Conservation (phyloP, 371 early-diverging fungal genomes). For the Mortierella sp. region DNA sequence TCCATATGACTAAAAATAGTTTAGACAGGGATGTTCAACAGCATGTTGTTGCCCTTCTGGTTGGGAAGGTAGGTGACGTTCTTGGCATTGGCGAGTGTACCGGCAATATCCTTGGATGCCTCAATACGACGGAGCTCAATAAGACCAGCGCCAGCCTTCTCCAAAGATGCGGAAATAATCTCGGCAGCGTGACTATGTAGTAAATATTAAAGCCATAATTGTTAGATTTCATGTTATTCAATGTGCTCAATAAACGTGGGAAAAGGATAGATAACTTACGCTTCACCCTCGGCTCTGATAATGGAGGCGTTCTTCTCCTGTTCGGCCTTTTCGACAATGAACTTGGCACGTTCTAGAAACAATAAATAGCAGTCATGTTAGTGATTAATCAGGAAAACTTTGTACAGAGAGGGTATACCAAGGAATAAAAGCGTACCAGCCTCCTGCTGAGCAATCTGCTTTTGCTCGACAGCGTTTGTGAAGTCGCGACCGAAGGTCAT, state of each 20-base stretch:
- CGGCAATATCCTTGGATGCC: slow-evolving; percentile 96
- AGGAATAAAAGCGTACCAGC: slow-evolving; percentile 77
- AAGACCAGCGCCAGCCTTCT: slow-evolving; percentile 93
- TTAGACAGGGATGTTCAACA: slow-evolving; percentile 58
- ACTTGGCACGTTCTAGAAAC: slow-evolving; percentile 52
- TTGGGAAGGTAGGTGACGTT: slow-evolving; percentile 96
- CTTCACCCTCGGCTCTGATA: slow-evolving; percentile 99
- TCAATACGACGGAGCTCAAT: slow-evolving; percentile 98
- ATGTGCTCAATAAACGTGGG: background rate
- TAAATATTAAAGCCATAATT: background rate
- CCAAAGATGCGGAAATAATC: slow-evolving; percentile 86
- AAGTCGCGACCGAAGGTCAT: slow-evolving; percentile 91
- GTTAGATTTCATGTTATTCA: background rate
- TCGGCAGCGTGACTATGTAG: slow-evolving; percentile 77
- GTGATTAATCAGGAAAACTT: background rate
- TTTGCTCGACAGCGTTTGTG: slow-evolving; percentile 83
- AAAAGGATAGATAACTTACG: slow-evolving; percentile 59
- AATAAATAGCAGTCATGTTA: background rate
- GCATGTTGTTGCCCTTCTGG: slow-evolving; percentile 58
- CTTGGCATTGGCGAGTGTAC: slow-evolving; percentile 82
- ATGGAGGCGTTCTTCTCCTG: slow-evolving; percentile 98
- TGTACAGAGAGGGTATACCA: background rate
- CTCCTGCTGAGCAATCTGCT: slow-evolving; percentile 97
- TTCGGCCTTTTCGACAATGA: slow-evolving; percentile 82
- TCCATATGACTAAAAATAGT: background rate